phyloP scores from a whole-genome alignment of 2,329 filamentous ascomycete species.

The Pseudogymnoascus sp. region DNA sequence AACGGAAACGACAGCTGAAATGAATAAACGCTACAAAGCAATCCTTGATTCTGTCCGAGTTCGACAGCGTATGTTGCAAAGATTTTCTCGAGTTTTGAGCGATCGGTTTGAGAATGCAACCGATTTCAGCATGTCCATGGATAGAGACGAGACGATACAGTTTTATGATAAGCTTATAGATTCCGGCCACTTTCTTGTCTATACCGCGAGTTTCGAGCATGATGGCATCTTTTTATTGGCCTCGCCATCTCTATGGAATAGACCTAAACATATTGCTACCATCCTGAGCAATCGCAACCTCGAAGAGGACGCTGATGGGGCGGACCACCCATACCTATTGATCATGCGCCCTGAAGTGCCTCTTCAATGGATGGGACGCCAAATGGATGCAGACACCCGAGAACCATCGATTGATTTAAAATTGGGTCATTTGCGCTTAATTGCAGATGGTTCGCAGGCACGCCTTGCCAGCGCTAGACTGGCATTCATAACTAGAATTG shows the following conservation, averaged over 20 bases:
- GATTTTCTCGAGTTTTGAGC: conserved; percentile 83
- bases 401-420: conserved; percentile 80
- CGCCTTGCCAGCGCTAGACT: conserved; percentile 71
- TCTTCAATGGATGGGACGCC: conserved; percentile 73
- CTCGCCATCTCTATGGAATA: conserved; percentile 66
- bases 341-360: conserved; percentile 74
- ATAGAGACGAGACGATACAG: conserved; percentile 55
- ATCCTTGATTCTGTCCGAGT: conserved; percentile 93
- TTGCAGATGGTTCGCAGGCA: conserved; percentile 77
- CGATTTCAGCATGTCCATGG: conserved; percentile 79
- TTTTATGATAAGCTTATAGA: conserved; percentile 74
- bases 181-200: conserved; percentile 81
- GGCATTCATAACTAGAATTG: conserved; percentile 68
- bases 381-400: conserved; percentile 60
- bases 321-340: conserved; percentile 73
- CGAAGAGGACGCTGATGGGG: conserved; percentile 64
- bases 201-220: conserved; percentile 59
- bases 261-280: conserved; percentile 72
- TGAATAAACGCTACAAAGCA: conserved; percentile 96
- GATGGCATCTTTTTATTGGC: conserved; percentile 78
- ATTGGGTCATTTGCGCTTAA: conserved; percentile 73
- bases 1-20: conserved; percentile 74
- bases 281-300: conserved; percentile 76
- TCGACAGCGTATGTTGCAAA: conserved; percentile 89
- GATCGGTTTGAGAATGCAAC: conserved; percentile 95